Base-by-base conservation (phyloP, 768 basidiomycete genomes). In the Inosperma sp. region DNA sequence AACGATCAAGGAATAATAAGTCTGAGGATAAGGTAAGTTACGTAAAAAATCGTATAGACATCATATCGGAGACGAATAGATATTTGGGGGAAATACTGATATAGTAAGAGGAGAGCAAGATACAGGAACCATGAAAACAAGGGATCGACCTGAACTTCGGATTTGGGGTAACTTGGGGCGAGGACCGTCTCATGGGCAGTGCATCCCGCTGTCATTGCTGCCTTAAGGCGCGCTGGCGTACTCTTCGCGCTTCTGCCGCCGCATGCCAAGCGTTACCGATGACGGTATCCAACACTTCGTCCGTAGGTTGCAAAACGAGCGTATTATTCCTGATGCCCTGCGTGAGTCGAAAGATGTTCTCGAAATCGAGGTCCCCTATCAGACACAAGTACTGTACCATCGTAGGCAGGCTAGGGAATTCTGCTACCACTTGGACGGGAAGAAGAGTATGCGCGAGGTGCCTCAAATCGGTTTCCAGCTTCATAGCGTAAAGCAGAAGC, bases 261-360 rank as follows among this genome's bases (percentile, higher is more conserved):
- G 85, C 83, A 40, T 81, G 86, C 87, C 88, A 93, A 36, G 81
- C 79, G 17, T 73, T 81, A 57, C 74, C 74, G 21, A 74, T 78
- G 37, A 81, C 62, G 55, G 76, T 71, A 44, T 76, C 69, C 49
- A 84, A 61, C 23, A 59, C 61, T 42, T 61, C 49, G 54, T 82
- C 74, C 16, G 65, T 70, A 27, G 79, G 71, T 6, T 76, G 81
- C 48, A 84, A 67, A 14, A 71, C 70, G 9, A 86, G 72, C 29
- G 78, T 72, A 49, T 86, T 86, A 58, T 74, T 76, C 83, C 84
- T 83, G 43, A 85, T 62, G n/a, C 84, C 83, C 36, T 79, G 77
- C 59, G 80, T 84, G 50, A 67, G 67, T 27, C 56, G 55, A 54
- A 68, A 62, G 17, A 68, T 57, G 16, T 65, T 59, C 30, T 75